Evolutionary conservation across 2,329 filamentous ascomycete genomes (phyloP), one percentile per base, ranked within the genome.

Genomic region (Microascus cirrosus): DNA sequence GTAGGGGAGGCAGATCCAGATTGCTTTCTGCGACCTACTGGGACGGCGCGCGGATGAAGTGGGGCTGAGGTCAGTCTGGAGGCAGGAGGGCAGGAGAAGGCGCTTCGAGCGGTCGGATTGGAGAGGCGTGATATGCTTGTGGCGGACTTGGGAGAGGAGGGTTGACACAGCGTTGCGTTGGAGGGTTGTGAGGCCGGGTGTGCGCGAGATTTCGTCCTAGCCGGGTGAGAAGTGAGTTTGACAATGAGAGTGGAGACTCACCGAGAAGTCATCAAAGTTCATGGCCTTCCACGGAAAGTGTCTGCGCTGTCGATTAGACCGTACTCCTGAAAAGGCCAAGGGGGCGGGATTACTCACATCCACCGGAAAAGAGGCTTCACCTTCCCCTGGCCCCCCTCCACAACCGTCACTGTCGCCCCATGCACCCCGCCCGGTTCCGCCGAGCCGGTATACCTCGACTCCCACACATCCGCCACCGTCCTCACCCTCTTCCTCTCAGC

Each of bases 1-100:
- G 56, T 58, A 58, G 18, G 56, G 56, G n/a, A 58, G 22, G 22
- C 35, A 58, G 24, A 58, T 3, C 56, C 56, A 58, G 11, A 50
- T 56, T 13, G 35, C 45, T 1, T 25, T 20, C 15, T 39, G 55
- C 24, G 42, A 42, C 2, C 10, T 22, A 15, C 25, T 3, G 5
- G 42, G 22, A 8, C 8, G 39, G 18, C 34, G 15, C n/a, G 18
- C 24, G 28, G 18, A n/a, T 13, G 28, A 18, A 24, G 28, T 12
- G 25, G 2, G 2, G 25, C 7, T 28, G 11, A 56, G 2, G 45
- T 11, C 34, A 25, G 18, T 13, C 25, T 51, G 39, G 42, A 56
- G 24, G n/a, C 22, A 35, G 24, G 24, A 22, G 10, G 45, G 42
- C 2, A 51, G 39, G 42, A 32, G 45, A 28, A 18, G 42, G 25